Conservation (phyloP, 495 filamentous ascomycete species). For the Xylona heveae region DNA sequence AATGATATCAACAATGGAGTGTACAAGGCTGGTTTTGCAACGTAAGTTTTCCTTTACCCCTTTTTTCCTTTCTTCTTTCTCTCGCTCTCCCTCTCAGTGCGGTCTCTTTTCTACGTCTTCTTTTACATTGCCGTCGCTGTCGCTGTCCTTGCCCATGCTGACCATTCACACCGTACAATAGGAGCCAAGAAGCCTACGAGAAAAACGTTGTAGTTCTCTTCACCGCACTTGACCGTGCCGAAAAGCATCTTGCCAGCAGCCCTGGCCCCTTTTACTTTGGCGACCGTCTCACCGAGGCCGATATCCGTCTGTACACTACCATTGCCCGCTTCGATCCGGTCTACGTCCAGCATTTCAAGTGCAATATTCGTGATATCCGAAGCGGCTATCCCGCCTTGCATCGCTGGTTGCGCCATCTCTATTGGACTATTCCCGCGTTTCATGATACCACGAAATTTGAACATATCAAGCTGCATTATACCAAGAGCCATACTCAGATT, state of each 20-base stretch:
- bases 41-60: no score
- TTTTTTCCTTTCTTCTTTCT: no score
- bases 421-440: conserved; percentile 52
- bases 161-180: conserved; percentile 1
- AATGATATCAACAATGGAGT: conserved; percentile 74
- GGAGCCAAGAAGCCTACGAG: conserved; percentile 40
- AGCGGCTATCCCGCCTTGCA: conserved; percentile 48
- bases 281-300: conserved; percentile 41
- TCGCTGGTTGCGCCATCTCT: conserved; percentile 45
- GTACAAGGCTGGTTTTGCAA: conserved; percentile 55
- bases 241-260: conserved; percentile 27
- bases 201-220: conserved; percentile 37
- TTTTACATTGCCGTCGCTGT: no score
- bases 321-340: conserved; percentile 45
- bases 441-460: conserved; percentile 46
- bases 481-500: conserved; percentile 48
- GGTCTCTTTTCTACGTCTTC: no score
- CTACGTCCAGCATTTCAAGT: conserved; percentile 46
- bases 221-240: conserved; percentile 36
- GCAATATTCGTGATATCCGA: conserved; percentile 48
- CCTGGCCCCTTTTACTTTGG: conserved; percentile 40
- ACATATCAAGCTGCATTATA: conserved; percentile 55
- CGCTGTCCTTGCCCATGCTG: no score
- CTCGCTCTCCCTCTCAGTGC: no score
- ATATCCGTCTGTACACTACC: conserved; percentile 42